Base-by-base conservation (phyloP, 2,329 filamentous ascomycete genomes). In the Penicillium palitans region DNA sequence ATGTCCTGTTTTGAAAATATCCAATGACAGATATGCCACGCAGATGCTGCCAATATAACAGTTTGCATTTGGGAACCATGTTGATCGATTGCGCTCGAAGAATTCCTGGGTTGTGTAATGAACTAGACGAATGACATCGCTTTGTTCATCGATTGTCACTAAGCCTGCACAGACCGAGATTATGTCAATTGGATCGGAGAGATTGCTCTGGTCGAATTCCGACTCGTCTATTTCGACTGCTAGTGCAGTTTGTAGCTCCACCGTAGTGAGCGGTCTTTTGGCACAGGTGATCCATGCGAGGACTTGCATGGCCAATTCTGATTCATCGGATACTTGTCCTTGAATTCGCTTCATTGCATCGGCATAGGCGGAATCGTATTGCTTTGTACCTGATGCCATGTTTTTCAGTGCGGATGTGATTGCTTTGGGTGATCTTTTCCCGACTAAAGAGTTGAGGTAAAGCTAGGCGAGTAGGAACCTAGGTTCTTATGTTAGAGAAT, bases 81-180 rank as follows among this genome's bases (percentile, higher is more conserved):
- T 40, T 12, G 10, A 13, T 40, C 9, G 31, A 12, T 29, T n/a
- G 25, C 41, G 24, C 12, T 39, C 8, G 5, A 54, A 54, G 17
- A 19, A 54, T 35, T 54, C 52, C 19, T 54, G 52, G 8, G 41
- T 21, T 17, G 42, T 54, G 40, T 54, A 40, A 21, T 54, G 52
- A 3, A 47, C 52, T 4, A 54, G 24, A 13, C 52, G 41, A 21
- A 47, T 21, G 31, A 54, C 12, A 19, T 37, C 15, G 17, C 40
- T 45, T 19, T 53, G 27, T 10, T 37, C 29, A 17, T 53, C 51
- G 12, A 53, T 31, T 19, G 51, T 53, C 3, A 53, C 51, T 4
- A 53, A n/a, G 4, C 51, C 51, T 1, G 51, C 51, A 17, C 51
- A 53, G 3, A 53, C 51, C 0, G 51, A 45, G 13, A 45, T 31